Percentiles rank a stretch among this genome's conserved stretches.
phyloP scores from a whole-genome alignment of 2,329 filamentous ascomycete species.

The Fusarium scirpi region DNA sequence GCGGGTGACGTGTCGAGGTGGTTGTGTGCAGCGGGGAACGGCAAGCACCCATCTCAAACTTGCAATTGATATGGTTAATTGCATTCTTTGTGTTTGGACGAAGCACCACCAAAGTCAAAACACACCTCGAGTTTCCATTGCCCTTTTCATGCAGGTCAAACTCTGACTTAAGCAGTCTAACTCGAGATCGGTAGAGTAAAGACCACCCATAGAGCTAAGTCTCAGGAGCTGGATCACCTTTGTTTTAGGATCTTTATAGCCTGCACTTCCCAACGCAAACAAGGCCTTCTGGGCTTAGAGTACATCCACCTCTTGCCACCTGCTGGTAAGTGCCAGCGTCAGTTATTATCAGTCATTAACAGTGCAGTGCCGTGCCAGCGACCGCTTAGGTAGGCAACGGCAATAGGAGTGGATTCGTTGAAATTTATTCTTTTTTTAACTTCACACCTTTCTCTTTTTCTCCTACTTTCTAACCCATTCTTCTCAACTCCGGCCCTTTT shows the following conservation, averaged over 20 bases:
- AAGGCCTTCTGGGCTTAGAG: background rate
- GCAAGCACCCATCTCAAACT: constrained; percentile 32
- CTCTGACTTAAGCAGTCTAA: background rate
- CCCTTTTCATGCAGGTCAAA: background rate
- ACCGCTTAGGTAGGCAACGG: background rate
- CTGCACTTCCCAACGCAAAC: background rate
- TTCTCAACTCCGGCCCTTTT: background rate
- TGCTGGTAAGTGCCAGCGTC: constrained; percentile 9
- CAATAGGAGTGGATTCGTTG: background rate
- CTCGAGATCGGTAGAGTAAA: background rate
- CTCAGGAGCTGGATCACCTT: background rate
- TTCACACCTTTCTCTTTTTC: background rate
- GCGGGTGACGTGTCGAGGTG: constrained; percentile 21
- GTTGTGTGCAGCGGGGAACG: constrained; percentile 38
- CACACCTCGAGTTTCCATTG: too few relatives aligned
- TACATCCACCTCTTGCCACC: constrained; percentile 8
- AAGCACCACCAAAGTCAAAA: background rate
- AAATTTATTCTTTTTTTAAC: background rate
- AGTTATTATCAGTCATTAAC: background rate
- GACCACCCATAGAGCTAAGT: background rate
- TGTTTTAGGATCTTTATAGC: background rate
- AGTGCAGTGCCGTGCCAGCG: constrained; percentile 2
- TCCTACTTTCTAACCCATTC: background rate
- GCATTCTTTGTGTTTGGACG: constrained; percentile 4
- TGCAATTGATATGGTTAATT: constrained; percentile 12